Conservation (phyloP, 2,329 filamentous ascomycete species). For the Blumeriella jaapii region DNA sequence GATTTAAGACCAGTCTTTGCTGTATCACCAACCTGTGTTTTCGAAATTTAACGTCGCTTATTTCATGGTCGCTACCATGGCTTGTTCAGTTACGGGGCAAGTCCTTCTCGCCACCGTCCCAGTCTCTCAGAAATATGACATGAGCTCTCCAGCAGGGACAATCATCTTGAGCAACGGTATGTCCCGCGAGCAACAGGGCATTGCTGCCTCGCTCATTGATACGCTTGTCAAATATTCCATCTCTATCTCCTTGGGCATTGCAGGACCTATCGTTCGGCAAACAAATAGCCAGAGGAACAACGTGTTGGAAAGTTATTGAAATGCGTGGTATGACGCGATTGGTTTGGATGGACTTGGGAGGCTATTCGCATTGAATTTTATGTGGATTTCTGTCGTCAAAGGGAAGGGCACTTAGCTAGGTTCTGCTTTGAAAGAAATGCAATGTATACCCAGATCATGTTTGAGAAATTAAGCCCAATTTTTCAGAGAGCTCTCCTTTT, state of each 20-base stretch:
- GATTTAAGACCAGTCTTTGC: too few relatives aligned
- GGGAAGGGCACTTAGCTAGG: neutral
- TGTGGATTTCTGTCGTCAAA: slow-evolving; percentile 5
- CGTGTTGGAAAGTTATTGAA: slow-evolving; percentile 27
- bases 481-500: too few relatives aligned
- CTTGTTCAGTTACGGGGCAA: slow-evolving; percentile 5
- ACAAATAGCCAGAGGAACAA: slow-evolving; percentile 8
- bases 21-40: too few relatives aligned
- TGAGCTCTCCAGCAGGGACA: slow-evolving; percentile 40
- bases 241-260: slow-evolving; percentile 32
- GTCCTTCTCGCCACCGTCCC: slow-evolving; percentile 7
- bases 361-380: slow-evolving; percentile 5
- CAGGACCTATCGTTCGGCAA: slow-evolving; percentile 28
- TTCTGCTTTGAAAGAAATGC: too few relatives aligned
- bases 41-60: slow-evolving; percentile 6
- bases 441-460: too few relatives aligned
- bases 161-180: slow-evolving; percentile 42
- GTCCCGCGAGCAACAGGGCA: slow-evolving; percentile 34
- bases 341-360: slow-evolving; percentile 23
- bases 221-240: slow-evolving; percentile 32
- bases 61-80: slow-evolving; percentile 6
- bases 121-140: slow-evolving; percentile 41
- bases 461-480: too few relatives aligned
- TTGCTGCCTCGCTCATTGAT: slow-evolving; percentile 38
- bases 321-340: slow-evolving; percentile 32